Evolutionary conservation across 257 asterid genomes (phyloP).

Genomic region (Forsythia viridissima): DNA sequence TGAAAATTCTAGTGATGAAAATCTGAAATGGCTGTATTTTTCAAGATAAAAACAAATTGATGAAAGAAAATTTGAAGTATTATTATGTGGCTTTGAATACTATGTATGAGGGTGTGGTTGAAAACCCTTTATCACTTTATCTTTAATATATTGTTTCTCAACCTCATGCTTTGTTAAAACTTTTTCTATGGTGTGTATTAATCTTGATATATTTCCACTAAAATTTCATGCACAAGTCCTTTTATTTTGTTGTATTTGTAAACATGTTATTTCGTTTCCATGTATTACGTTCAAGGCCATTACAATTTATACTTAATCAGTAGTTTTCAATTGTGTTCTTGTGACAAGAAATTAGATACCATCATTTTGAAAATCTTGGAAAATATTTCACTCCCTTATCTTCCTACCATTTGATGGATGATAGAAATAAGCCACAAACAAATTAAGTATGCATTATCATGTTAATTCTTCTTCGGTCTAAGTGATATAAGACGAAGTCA

Average conservation of each 20-base stretch:
- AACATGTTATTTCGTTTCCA: not conserved
- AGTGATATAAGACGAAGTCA: not conserved
- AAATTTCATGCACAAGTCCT: not conserved
- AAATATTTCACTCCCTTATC: no score
- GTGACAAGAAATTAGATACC: not conserved
- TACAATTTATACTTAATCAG: no score
- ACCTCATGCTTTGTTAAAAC: slow-evolving; percentile 39
- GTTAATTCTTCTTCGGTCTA: no score
- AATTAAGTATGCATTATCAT: not conserved
- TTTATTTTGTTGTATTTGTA: slow-evolving; percentile 18
- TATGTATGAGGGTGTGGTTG: slow-evolving; percentile 59
- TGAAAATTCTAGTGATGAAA: not conserved
- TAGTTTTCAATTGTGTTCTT: not conserved
- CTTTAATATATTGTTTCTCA: slow-evolving; percentile 41
- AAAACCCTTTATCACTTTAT: slow-evolving; percentile 69
- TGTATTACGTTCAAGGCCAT: not conserved
- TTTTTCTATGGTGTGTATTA: slow-evolving; percentile 31
- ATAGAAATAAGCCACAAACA: not conserved
- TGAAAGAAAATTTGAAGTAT: slow-evolving; percentile 4
- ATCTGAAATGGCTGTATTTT: not conserved
- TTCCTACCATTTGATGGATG: not conserved
- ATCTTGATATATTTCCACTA: not conserved
- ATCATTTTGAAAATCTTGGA: not conserved
- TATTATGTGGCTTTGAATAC: slow-evolving; percentile 54
- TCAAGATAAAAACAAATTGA: not conserved